Base-by-base conservation (phyloP, 1,139 yeast genomes). In the Candida sp. region DNA sequence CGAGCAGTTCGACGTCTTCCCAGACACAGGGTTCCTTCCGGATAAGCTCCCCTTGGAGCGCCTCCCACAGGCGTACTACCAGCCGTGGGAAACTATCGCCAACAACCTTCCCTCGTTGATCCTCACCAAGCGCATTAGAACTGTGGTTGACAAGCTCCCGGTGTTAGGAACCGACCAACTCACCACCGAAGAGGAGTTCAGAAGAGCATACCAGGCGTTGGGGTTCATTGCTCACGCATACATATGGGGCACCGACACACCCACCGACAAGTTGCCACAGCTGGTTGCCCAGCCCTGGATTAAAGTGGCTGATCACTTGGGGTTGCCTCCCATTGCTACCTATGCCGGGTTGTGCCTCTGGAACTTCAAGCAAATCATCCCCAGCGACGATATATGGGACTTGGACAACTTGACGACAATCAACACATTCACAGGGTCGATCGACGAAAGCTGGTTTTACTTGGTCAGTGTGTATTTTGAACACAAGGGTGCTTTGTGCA, bases 391-490 rank as follows among this genome's bases (percentile, higher is more conserved):
- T 34, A 60, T 70, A 31, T 73, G 77, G 69, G 81, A 77, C 52
- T 77, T 90, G 49, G 86, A 87, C 53, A 87, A 88, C 61, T 73
- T 93, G 52, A 88, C 94, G 49, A 88, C 96, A 1, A 81, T 90
- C 51, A 84, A 83, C 65, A 92, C 98, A 0, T 93, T 87, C 65
- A 91, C 98, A 0, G 98, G 98, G 0, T 83, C 93, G 3, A 83
- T 87, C 42, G 98, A 93, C 67, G 98, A 93, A 68, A 83, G 90
- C 58, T 93, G 98, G 98, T 93, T 93, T 66, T 93, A 90, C 65
- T 75, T 92, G 54, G 94, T 92, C 12, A 87, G 96, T 61, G 94
- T 92, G 1, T 90, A 84, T 56, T 90, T 93, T 63, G 98, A 93
- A 69, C 80, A 85, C 59, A 84, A 82, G 55, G 97, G 97, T 34